A percentile compares a stretch with the other conserved stretches of the same genome.
phyloP scores from a whole-genome alignment of 2,329 filamentous ascomycete genomes.

The Stachybotrys chlorohalonatus region DNA sequence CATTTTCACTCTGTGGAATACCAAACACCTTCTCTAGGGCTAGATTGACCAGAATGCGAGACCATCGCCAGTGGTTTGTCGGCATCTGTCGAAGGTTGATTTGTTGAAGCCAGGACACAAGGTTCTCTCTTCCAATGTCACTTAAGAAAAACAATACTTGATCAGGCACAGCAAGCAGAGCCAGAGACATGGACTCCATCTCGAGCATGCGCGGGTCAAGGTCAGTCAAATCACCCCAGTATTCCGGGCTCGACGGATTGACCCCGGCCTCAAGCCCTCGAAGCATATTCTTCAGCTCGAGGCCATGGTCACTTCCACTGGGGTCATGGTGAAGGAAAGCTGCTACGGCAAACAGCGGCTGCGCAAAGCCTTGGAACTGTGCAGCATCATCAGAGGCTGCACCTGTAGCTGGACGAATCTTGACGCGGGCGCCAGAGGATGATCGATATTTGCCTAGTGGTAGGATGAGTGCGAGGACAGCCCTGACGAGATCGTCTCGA shows the following conservation, averaged over 20 bases:
- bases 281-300: neutral
- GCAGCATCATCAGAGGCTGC: conserved; percentile 31
- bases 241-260: conserved; percentile 22
- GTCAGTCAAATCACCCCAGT: conserved; percentile 35
- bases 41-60: conserved; percentile 37
- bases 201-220: conserved; percentile 44
- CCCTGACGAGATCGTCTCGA: conserved; percentile 23
- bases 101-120: conserved; percentile 27
- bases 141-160: conserved; percentile 13
- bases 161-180: conserved; percentile 29
- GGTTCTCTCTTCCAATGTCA: conserved; percentile 11
- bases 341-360: conserved; percentile 20
- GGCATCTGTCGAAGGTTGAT: conserved; percentile 34
- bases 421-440: conserved; percentile 20
- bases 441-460: conserved; percentile 24
- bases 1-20: conserved; percentile 6
- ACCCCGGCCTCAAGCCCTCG: conserved; percentile 11
- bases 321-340: conserved; percentile 26
- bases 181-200: conserved; percentile 38
- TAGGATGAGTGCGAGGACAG: conserved; percentile 20
- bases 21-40: conserved; percentile 30
- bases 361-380: conserved; percentile 33
- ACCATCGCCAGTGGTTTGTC: conserved; percentile 40
- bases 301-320: neutral
- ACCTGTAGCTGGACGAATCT: conserved; percentile 22